Base-by-base conservation (phyloP, 1,284 basidiomycete genomes). In the Phellopilus nigrolimitatus region DNA sequence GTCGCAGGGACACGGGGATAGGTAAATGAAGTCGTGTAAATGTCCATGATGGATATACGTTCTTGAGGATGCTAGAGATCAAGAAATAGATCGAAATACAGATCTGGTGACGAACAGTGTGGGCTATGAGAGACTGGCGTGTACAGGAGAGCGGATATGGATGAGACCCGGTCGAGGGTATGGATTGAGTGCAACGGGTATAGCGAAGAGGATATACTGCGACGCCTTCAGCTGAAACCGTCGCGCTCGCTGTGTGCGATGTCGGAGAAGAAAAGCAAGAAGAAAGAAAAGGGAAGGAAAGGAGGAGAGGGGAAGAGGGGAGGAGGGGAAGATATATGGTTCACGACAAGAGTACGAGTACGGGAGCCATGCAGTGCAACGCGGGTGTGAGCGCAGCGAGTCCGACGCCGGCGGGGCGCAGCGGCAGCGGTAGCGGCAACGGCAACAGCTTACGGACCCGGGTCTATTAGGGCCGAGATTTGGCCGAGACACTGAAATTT, bases 21-120 rank as follows among this genome's bases (percentile, higher is more conserved):
- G 62, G 83, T 85, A 75, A 92, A 91, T 64, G 91, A 90, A 60
- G 90, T 91, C 50, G 91, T 90, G 79, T 94, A 95, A 66, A 93
- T 82, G 68, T 95, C 92, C 92, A 94, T 93, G 65, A 64, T 70
- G 59, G 49, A 54, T 25, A 17, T 38, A 45, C 17, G 46, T n/a
- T 21, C 15, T 9, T 37, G 12, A 39, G 34, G 21, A 41, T 38
- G 17, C n/a, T 9, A 12, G 21, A 41, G 34, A 49, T 49, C 24
- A 37, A 39, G 47, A 49, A 41, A 49, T 10, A 30, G 38, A 40
- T 40, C 41, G 27, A 30, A 43, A 31, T 44, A 44, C 42, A 44
- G 42, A 44, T 44, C 42, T 44, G 42, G 19, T 37, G 25, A 33
- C 2, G n/a, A 19, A 37, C 8, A 47, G 31, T 22, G 10, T 28